A percentile compares a stretch with the other conserved stretches of the same genome.
These are phyloP conservation scores for Daldinia decipiens DNA, from an alignment of 495 filamentous ascomycete species.

Conservation along the genomic window DNA sequence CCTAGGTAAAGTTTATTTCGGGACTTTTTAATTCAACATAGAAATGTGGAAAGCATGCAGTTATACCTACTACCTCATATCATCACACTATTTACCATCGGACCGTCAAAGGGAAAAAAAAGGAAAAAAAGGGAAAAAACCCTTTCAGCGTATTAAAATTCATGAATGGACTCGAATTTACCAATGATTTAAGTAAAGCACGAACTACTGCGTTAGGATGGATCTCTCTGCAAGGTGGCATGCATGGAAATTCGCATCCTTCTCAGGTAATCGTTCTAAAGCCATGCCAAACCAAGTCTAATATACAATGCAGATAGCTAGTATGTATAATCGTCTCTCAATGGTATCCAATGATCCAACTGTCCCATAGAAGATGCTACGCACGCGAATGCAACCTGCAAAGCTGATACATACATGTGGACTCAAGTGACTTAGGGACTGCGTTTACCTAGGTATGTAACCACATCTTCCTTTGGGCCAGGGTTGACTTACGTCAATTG, in stretches of 20 bases:
- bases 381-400: conserved; percentile 10
- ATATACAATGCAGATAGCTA: too few species aligned
- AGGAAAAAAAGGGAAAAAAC: background rate
- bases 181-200: background rate
- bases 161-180: background rate
- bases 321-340: background rate
- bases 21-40: background rate
- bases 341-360: background rate
- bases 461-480: background rate
- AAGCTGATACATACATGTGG: background rate
- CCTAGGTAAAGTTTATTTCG: background rate
- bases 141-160: background rate
- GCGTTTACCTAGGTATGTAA: background rate
- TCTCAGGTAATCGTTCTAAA: conserved; percentile 10
- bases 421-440: background rate
- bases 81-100: background rate
- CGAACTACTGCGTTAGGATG: conserved; percentile 6
- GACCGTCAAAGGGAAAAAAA: too few species aligned
- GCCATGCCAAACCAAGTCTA: conserved; percentile 2
- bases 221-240: background rate
- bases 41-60: background rate
- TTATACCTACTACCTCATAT: too few species aligned
- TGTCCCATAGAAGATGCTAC: background rate
- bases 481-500: conserved; percentile 5
- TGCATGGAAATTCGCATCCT: conserved; percentile 10